Percentiles rank a stretch among this genome's conserved stretches.
These are phyloP conservation scores for Debaryomyces sp. DNA, from an alignment of 1,139 yeast genomes.

Conservation along the genomic window DNA sequence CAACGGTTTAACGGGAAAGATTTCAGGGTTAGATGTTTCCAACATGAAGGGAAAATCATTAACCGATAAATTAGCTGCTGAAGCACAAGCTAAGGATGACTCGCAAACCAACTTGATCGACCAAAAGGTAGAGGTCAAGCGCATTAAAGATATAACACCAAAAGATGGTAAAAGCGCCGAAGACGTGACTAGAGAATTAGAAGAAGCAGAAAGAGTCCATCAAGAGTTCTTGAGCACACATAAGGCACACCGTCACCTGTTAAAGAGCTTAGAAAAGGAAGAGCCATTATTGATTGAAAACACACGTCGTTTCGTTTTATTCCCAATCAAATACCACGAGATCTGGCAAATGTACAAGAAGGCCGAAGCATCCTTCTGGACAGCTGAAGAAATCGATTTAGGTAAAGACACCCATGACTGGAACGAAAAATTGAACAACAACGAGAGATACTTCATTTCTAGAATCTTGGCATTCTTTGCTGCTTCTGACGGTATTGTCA, in stretches of 20 bases:
- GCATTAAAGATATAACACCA: slow-evolving; percentile 10
- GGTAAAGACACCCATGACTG: slow-evolving; percentile 91
- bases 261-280: slow-evolving; percentile 77
- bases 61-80: slow-evolving; percentile 50
- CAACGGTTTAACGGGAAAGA: slow-evolving; percentile 52
- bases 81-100: slow-evolving; percentile 45
- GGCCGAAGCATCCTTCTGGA: slow-evolving; percentile 99
- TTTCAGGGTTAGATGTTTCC: slow-evolving; percentile 44
- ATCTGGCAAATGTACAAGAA: slow-evolving; percentile 99
- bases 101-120: slow-evolving; percentile 29
- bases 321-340: slow-evolving; percentile 97
- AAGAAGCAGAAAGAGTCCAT: slow-evolving; percentile 39
- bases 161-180: slow-evolving; percentile 16
- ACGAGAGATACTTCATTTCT: slow-evolving; percentile 87
- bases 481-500: slow-evolving; percentile 97
- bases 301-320: slow-evolving; percentile 86
- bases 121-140: slow-evolving; percentile 15
- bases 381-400: slow-evolving; percentile 97
- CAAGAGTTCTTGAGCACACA: slow-evolving; percentile 58
- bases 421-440: slow-evolving; percentile 81
- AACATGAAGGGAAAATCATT: slow-evolving; percentile 37
- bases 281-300: slow-evolving; percentile 91
- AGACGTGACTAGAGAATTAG: slow-evolving; percentile 21
- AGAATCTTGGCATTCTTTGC: slow-evolving; percentile 97
- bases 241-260: slow-evolving; percentile 66